Evolutionary conservation across 129 eudicot species (phyloP), one percentile per base, ranked within the genome.

Genomic region (Escallonia herrerae): DNA sequence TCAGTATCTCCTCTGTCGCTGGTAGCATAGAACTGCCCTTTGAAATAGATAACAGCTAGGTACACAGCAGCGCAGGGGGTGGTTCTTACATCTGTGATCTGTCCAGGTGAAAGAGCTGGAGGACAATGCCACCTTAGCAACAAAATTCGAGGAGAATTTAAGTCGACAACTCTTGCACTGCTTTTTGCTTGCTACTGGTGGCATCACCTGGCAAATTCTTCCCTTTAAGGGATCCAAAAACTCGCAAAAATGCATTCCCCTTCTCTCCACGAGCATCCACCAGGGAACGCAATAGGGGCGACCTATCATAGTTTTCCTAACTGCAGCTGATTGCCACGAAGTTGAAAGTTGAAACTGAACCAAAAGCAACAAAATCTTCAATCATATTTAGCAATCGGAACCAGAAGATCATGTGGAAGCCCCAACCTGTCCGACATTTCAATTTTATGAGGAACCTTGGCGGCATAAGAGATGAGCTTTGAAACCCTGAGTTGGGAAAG

Each of bases 291-390:
- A 58, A 10, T 43, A 46, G 8, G 55, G 39, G 3, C 22, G 22
- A 14, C 42, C 10, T 10, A 40, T 64, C 46, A 48, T 48, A 46
- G 38, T 49, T 5, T 50, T 15, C 50, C 50, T 64, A 5, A 58
- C 39, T n/a, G 69, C 37, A 8, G 58, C 47, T 3, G 58, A 50
- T 13, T 58, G 33, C 69, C 69, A 64, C 40, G 69, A 64, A 12
- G 33, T 49, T 38, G 58, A 64, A 45, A 64, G 33, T 22, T 22
- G 33, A 22, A 22, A 22, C 69, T 5, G 41, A 46, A 11, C 58
- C 69, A 12, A 45, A 48, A 7, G 69, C 15, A 51, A 64, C 33
- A 11, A 33, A 64, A 64, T 64, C 69, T 50, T 64, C 69, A 5
- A 5, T 38, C 4, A 37, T n/a, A 38, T n/a, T 8, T 64, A 64